These are phyloP conservation scores for Blastobotrys terrestris DNA, from an alignment of 805 yeast genomes.

Conservation along the genomic window DNA sequence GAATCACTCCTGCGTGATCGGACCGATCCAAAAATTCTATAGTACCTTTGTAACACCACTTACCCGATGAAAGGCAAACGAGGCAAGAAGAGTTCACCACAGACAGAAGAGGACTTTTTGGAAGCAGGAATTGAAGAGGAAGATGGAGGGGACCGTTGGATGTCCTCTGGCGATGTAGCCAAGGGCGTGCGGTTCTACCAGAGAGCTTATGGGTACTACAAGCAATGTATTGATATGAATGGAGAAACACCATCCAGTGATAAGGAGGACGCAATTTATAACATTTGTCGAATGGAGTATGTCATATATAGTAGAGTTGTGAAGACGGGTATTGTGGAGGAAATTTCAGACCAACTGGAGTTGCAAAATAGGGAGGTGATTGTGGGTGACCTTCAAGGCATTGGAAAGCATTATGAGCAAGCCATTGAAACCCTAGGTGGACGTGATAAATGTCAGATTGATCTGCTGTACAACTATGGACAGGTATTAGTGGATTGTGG, in stretches of 20 bases:
- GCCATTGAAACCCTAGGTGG: slow-evolving; percentile 9
- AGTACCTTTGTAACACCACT: not conserved
- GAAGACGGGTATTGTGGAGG: slow-evolving; percentile 23
- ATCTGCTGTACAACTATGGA: slow-evolving; percentile 20
- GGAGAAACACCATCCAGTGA: not conserved
- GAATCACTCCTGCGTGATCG: too few relatives aligned
- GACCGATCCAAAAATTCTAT: not conserved
- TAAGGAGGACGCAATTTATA: slow-evolving; percentile 47
- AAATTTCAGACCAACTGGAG: slow-evolving; percentile 6
- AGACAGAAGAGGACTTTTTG: slow-evolving; percentile 47
- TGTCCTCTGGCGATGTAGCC: slow-evolving; percentile 50
- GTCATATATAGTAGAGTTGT: slow-evolving; percentile 50
- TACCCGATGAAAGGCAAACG: not conserved
- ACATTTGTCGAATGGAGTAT: slow-evolving; percentile 51
- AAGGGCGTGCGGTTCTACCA: slow-evolving; percentile 63
- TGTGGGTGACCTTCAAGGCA: slow-evolving; percentile 7
- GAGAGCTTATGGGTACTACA: slow-evolving; percentile 44
- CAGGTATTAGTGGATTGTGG: slow-evolving; percentile 21
- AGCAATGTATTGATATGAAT: slow-evolving; percentile 29
- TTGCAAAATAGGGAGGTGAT: slow-evolving; percentile 5
- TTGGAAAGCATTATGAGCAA: slow-evolving; percentile 9
- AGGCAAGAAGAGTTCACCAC: not conserved
- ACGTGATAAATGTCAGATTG: slow-evolving; percentile 8
- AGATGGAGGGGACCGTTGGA: slow-evolving; percentile 74
- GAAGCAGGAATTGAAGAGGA: slow-evolving; percentile 55